phyloP scores from a whole-genome alignment of 805 yeast genomes.

The Teunomyces kruisii region DNA sequence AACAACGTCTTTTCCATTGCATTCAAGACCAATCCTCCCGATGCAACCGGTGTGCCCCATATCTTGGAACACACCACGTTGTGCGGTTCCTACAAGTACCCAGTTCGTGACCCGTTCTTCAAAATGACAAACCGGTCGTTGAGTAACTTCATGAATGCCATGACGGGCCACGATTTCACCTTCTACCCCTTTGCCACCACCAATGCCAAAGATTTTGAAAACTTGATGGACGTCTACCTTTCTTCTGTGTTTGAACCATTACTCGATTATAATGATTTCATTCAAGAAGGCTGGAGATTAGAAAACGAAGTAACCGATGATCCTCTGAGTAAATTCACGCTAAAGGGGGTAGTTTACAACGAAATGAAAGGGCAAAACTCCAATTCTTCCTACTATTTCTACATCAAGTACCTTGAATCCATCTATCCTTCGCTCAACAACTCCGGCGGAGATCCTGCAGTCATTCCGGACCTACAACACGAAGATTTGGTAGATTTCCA shows the following conservation, averaged over 20 bases:
- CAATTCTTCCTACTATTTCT: conserved; percentile 80
- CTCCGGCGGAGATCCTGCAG: conserved; percentile 91
- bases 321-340: conserved; percentile 56
- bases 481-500: conserved; percentile 81
- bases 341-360: conserved; percentile 95
- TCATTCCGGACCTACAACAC: conserved; percentile 72
- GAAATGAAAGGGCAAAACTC: conserved; percentile 98
- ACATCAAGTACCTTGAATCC: conserved; percentile 79
- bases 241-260: conserved; percentile 86
- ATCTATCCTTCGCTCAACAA: conserved; percentile 83
- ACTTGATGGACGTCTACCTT: conserved; percentile 82
- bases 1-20: conserved; percentile 88
- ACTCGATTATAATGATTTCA: conserved; percentile 74
- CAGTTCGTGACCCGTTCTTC: conserved; percentile 96
- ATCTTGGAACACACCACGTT: conserved; percentile 93
- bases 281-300: conserved; percentile 97
- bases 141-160: conserved; percentile 96
- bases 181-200: conserved; percentile 97
- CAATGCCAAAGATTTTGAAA: conserved; percentile 73
- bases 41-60: conserved; percentile 94
- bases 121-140: conserved; percentile 94
- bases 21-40: conserved; percentile 93
- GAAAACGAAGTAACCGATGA: conserved; percentile 69
- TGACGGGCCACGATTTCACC: conserved; percentile 97
- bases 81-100: conserved; percentile 89